Conservation (phyloP, 306 rosid species). For the Hippophae gyantsensis region DNA sequence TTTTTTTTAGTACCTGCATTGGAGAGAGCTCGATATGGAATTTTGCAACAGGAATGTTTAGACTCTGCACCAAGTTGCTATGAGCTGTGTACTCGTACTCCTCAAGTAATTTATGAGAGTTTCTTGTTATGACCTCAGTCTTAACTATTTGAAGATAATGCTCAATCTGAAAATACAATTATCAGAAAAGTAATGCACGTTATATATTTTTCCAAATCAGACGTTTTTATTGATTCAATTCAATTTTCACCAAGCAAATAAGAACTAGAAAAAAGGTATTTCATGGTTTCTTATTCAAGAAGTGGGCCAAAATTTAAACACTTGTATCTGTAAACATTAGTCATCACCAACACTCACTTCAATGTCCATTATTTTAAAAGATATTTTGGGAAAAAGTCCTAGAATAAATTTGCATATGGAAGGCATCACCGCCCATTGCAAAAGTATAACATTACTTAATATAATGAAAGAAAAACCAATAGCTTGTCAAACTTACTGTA, state of each 20-base stretch:
- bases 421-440: background rate
- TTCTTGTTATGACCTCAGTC: slow-evolving; percentile 60
- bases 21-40: slow-evolving; percentile 96
- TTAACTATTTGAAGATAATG: slow-evolving; percentile 95
- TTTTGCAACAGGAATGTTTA: slow-evolving; percentile 63
- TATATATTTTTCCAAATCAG: background rate
- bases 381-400: background rate
- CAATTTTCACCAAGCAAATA: too few species aligned
- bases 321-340: background rate
- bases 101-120: slow-evolving; percentile 50
- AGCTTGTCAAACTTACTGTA: slow-evolving; percentile 60
- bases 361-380: background rate
- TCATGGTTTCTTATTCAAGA: too few species aligned
- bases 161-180: slow-evolving; percentile 58
- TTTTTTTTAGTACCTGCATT: slow-evolving; percentile 62
- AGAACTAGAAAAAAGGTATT: too few species aligned
- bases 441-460: too few species aligned
- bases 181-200: slow-evolving; percentile 5
- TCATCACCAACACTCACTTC: background rate
- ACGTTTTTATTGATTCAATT: too few species aligned
- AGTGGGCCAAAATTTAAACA: background rate
- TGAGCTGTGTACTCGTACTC: slow-evolving; percentile 97
- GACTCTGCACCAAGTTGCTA: slow-evolving; percentile 68
- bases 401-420: background rate
- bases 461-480: background rate